These are phyloP conservation scores for Cavenderia fasciculata DNA, from an alignment of 78 protist species.

Conservation along the genomic window DNA sequence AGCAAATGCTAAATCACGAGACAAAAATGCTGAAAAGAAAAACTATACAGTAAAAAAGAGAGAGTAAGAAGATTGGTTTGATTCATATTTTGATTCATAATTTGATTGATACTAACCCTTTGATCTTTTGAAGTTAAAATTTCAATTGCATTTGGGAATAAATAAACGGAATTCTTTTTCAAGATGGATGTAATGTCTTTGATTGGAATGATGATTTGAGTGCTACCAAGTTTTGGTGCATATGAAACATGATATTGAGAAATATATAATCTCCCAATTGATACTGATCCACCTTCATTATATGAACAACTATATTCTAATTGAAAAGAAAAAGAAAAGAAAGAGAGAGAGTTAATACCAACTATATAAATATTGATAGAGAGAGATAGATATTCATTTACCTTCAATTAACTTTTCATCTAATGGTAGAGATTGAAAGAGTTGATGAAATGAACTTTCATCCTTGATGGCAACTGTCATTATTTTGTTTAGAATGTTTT, in stretches of 20 bases:
- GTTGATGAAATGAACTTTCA: slow-evolving; percentile 51
- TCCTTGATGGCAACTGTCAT: slow-evolving; percentile 68
- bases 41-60: slow-evolving; percentile 12
- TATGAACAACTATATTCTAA: slow-evolving; percentile 66
- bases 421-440: slow-evolving; percentile 33
- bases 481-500: not conserved
- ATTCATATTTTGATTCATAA: not conserved
- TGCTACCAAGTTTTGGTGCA: slow-evolving; percentile 62
- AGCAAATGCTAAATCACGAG: slow-evolving; percentile 72
- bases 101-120: slow-evolving; percentile 8
- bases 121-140: slow-evolving; percentile 33
- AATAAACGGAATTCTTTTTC: slow-evolving; percentile 62
- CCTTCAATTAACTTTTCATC: slow-evolving; percentile 78
- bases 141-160: slow-evolving; percentile 77
- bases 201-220: slow-evolving; percentile 65
- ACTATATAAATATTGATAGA: not conserved
- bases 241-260: slow-evolving; percentile 77
- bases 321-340: not conserved
- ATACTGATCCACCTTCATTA: slow-evolving; percentile 72
- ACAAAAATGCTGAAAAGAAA: slow-evolving; percentile 70
- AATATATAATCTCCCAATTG: slow-evolving; percentile 70
- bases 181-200: slow-evolving; percentile 56
- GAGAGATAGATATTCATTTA: not conserved
- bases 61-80: not conserved
- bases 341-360: not conserved